Conservation (phyloP, 2,329 filamentous ascomycete species). For the Colletotrichum truncatum region DNA sequence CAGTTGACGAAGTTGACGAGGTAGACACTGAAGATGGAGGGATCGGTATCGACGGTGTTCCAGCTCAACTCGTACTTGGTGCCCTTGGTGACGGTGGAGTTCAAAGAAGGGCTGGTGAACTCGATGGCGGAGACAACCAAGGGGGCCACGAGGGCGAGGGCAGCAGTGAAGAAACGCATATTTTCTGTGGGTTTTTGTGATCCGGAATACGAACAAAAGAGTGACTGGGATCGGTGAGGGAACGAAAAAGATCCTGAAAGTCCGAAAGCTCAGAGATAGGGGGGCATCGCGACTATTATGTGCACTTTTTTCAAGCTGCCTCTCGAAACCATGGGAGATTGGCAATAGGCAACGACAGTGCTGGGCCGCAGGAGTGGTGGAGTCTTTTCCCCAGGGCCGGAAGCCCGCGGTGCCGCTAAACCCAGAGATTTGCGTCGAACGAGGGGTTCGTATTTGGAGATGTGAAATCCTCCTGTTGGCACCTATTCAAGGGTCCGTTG, state of each 20-base stretch:
- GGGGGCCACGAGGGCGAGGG: conserved; percentile 40
- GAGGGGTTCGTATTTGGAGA: not conserved
- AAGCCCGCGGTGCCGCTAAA: conserved; percentile 4
- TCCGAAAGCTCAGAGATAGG: not conserved
- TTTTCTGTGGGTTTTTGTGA: conserved; percentile 16
- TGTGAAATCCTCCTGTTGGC: not conserved
- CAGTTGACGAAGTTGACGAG: conserved; percentile 56
- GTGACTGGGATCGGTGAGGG: conserved; percentile 28
- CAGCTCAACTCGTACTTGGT: conserved; percentile 44
- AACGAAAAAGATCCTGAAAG: conserved; percentile 7
- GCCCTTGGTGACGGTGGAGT: conserved; percentile 48
- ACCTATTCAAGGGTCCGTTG: not conserved
- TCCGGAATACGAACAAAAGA: conserved; percentile 21
- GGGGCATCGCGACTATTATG: conserved; percentile 23
- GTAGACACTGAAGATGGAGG: conserved; percentile 48
- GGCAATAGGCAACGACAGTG: not conserved
- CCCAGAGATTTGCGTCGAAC: not conserved
- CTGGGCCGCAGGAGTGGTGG: conserved; percentile 19
- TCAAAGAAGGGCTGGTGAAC: conserved; percentile 41
- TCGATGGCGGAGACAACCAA: conserved; percentile 40
- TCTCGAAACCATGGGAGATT: conserved; percentile 15
- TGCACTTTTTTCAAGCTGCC: conserved; percentile 6
- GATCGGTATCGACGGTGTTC: conserved; percentile 51
- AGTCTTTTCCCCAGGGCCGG: not conserved
- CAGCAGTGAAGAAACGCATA: conserved; percentile 39